Evolutionary conservation across 306 rosid genomes (phyloP).

Genomic region (Medicago ruthenica): DNA sequence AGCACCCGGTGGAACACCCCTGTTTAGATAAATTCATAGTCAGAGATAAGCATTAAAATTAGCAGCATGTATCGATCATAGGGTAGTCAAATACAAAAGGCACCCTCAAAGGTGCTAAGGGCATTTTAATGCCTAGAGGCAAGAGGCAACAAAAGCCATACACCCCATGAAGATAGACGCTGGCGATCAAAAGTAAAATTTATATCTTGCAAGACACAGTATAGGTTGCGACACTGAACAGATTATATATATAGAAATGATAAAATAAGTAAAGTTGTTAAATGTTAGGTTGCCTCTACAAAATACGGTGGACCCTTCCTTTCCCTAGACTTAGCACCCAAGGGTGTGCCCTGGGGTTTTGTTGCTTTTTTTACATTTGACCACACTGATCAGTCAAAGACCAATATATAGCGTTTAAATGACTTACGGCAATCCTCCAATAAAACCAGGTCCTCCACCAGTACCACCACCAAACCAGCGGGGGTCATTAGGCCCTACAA

Average conservation of each 20-base stretch:
- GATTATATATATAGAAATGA: background rate
- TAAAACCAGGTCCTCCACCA: conserved; percentile 61
- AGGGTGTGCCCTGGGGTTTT: background rate
- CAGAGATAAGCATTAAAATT: conserved; percentile 5
- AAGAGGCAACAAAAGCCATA: background rate
- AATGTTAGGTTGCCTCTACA: background rate
- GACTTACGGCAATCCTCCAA: conserved; percentile 76
- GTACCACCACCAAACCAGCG: conserved; percentile 67
- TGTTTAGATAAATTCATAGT: conserved; percentile 44
- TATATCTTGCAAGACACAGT: background rate
- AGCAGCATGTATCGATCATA: background rate
- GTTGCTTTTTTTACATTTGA: background rate
- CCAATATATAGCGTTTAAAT: conserved; percentile 21
- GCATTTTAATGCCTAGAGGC: background rate
- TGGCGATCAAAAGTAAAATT: background rate
- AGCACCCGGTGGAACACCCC: conserved; percentile 87
- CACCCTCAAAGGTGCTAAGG: background rate
- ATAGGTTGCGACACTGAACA: background rate
- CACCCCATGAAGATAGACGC: background rate
- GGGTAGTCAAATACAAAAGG: conserved; percentile 12
- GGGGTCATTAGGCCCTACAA: conserved; percentile 79
- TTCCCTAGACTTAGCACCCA: background rate
- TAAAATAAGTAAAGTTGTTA: background rate
- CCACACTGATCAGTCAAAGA: conserved; percentile 12
- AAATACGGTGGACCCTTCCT: background rate